Evolutionary conservation across 2,329 filamentous ascomycete genomes (phyloP), one percentile per base, ranked within the genome.

Genomic region (Fusarium brachygibbosum): DNA sequence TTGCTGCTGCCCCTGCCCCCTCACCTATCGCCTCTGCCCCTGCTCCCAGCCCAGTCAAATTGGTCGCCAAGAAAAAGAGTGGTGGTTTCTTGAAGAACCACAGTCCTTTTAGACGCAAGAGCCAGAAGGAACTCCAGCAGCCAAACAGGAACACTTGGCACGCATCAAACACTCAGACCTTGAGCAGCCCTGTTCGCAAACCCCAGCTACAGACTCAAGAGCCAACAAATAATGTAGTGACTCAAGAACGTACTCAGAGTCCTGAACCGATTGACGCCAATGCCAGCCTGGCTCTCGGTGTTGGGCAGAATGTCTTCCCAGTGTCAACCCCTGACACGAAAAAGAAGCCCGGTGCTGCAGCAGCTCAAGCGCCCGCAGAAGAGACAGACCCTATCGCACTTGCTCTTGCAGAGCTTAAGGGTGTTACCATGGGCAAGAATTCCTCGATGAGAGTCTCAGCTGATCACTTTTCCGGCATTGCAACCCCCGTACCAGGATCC

Each of bases 301-400:
- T 99, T 56, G 96, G 96, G 10, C 93, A 97, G 74, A 99, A 99
- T 74, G 93, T 99, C 13, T 97, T 99, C 75, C 90, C 97, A 58
- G 95, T 99, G 12, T 91, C 92, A 14, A 91, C 91, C 11, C 91
- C 93, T 0, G 92, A 95, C 63, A 86, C 85, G 69, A 85, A 85
- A 67, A 75, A 77, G 21, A 69, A 73, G 31, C 68, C 70, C 21
- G 74, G 73, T 10, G 69, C 71, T 35, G 57, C 71, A 19, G 46
- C 77, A 29, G 79, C 76, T 32, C 79, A 75, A 48, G 76, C 76
- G 71, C 84, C 77, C 57, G 77, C 80, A 34, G 90, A 92, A 29
- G 91, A 93, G 25, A 80, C 86, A 17, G 96, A 99, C 75, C 96
- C 96, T 0, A 97, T 99, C 76, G 96, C 95, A 5, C 87, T 93